Conservation (phyloP, 2,329 filamentous ascomycete genomes). For the Fusarium sp. region DNA sequence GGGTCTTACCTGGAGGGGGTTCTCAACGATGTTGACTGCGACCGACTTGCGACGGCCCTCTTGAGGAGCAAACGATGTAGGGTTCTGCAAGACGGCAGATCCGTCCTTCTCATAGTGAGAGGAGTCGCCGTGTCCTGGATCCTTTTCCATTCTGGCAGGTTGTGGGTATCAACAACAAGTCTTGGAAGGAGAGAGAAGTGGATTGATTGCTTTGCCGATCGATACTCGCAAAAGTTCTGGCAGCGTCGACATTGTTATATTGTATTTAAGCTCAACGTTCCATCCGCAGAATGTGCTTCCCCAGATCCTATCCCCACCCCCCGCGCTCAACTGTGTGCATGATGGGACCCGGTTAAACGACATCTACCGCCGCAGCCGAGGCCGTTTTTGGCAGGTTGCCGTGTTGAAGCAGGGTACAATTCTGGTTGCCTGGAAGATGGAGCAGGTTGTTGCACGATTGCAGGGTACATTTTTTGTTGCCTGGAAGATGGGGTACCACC, state of each 20-base stretch:
- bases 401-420: not conserved
- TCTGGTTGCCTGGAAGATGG: not conserved
- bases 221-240: not conserved
- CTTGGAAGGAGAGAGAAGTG: not conserved
- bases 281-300: not conserved
- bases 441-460: not conserved
- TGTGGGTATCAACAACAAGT: not conserved
- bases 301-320: not conserved
- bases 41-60: not conserved
- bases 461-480: constrained; percentile 4
- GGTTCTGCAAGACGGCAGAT: not conserved
- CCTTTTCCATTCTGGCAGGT: constrained; percentile 1
- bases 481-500: not conserved
- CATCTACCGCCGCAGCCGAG: not conserved
- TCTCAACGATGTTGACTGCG: not conserved
- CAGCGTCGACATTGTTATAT: not conserved
- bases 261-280: not conserved
- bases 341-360: not conserved
- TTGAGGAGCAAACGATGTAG: not conserved
- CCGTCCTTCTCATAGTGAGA: constrained; percentile 4
- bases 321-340: not conserved
- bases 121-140: not conserved
- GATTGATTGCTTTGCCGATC: not conserved
- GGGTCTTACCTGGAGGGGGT: not conserved
- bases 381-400: not conserved